Evolutionary conservation across 1,139 yeast species (phyloP), one percentile per base, ranked within the genome.

Genomic region (Groenewaldozyma sp.): DNA sequence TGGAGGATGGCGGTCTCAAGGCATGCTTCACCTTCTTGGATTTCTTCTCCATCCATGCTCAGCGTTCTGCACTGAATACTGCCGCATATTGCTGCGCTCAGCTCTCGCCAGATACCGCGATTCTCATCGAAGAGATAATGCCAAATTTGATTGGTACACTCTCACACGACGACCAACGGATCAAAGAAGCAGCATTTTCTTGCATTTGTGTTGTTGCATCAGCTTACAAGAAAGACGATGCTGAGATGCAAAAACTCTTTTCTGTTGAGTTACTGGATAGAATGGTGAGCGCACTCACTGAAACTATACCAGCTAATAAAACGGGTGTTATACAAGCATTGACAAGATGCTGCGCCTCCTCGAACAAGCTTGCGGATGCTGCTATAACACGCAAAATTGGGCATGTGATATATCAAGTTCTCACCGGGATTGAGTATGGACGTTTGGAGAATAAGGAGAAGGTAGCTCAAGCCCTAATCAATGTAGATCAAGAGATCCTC

Each of bases 11-110:
- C 28, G 82, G 93, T 5, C 60, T 88, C 18, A 63, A 70, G 3
- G 77, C 86, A 0, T 79, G 86, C 47, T 60, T 91, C 34, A 76
- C 75, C 52, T 84, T 78, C 54, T 67, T 87, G 46, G 98, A 91
- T 58, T 91, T 91, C 54, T 80, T 91, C 57, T 83, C 95, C 1
- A 71, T 80, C 21, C 95, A 86, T 60, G 86, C 94, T 0, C 98
- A 91, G 59, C 67, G 94, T 42, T 82, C 86, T 49, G 86, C 94
- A 24, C 64, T 88, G 35, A 65, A 69, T 1, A 82, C 84, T 29
- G 86, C 86, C 3, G 82, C 95, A 2, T 82, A 83, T 54, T 72
- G 93, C 11, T 80, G 91, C 48, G 71, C 73, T 47, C 33, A 26
- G n/a, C 22, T 29, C 11, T 17, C 33, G 7, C 9, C 18, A n/a